A percentile compares a stretch with the other conserved stretches of the same genome.
Evolutionary conservation across 1,284 basidiomycete species (phyloP).

Genomic region (Leccinum insolens): DNA sequence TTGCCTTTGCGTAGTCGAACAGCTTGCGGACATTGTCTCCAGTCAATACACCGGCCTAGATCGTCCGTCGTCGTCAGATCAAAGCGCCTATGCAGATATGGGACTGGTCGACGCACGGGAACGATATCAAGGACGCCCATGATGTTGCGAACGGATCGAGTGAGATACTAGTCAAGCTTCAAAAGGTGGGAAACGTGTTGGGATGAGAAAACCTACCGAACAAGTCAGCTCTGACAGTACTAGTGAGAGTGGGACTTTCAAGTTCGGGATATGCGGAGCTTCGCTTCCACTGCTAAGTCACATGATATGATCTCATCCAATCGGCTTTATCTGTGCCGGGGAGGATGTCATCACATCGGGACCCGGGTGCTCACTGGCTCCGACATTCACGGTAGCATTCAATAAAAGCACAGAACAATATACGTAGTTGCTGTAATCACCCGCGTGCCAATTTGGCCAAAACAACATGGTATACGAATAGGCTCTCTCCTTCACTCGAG

Average conservation of each 20-base stretch:
- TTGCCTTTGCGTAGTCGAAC: slow-evolving; percentile 70
- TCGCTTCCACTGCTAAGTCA: slow-evolving; percentile 6
- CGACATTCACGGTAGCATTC: background rate
- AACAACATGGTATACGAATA: too few species aligned
- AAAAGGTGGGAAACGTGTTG: background rate
- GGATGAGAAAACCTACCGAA: slow-evolving; percentile 19
- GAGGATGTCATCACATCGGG: too few species aligned
- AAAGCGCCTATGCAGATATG: background rate
- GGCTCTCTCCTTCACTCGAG: too few species aligned
- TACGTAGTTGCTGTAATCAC: background rate
- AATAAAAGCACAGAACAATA: background rate
- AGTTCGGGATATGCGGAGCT: background rate
- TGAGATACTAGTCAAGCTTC: slow-evolving; percentile 10
- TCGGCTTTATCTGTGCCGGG: background rate
- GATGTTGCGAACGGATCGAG: slow-evolving; percentile 8
- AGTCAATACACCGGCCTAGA: slow-evolving; percentile 72
- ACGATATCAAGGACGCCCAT: slow-evolving; percentile 65
- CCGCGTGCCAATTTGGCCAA: background rate
- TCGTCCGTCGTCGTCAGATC: slow-evolving; percentile 18
- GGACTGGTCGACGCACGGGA: slow-evolving; percentile 45
- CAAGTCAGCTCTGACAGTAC: background rate
- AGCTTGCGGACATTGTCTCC: slow-evolving; percentile 75
- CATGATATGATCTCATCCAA: slow-evolving; percentile 14
- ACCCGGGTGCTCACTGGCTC: too few species aligned
- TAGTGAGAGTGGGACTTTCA: background rate